Evolutionary conservation across 139 green algal genomes (phyloP).

Genomic region (Picochlorum sp.): DNA sequence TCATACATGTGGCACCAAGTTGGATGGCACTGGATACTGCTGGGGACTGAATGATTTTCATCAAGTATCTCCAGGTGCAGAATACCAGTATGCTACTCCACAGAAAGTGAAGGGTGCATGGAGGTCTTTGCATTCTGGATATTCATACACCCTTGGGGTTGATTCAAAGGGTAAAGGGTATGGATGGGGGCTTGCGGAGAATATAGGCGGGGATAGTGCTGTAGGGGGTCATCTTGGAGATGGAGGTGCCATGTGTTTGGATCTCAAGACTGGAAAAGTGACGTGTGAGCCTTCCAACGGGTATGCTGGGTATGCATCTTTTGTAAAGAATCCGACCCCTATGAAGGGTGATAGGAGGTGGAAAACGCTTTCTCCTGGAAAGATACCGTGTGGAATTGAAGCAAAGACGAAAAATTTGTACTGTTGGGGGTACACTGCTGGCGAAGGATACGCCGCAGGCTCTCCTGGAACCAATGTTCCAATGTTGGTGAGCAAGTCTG

Average conservation of each 20-base stretch:
- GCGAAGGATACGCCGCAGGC: neutral
- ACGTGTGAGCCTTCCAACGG: neutral
- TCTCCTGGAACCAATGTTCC: constrained; percentile 1
- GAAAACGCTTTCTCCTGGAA: neutral
- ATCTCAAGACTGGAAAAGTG: neutral
- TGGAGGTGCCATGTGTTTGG: neutral
- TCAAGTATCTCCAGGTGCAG: neutral
- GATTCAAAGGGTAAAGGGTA: neutral
- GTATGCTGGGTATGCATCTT: neutral
- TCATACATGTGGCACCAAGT: neutral
- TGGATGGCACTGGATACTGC: constrained; percentile 5
- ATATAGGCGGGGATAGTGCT: neutral
- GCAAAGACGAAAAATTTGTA: neutral
- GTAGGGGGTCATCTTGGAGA: neutral
- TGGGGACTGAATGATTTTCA: constrained; percentile 6
- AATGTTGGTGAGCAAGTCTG: neutral
- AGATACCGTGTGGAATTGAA: neutral
- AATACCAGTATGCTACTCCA: neutral
- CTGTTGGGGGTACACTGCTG: neutral
- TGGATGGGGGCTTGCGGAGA: neutral
- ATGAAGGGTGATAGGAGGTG: neutral
- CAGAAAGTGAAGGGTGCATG: neutral
- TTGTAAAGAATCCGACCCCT: neutral
- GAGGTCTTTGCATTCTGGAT: neutral
- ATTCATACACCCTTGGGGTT: neutral